phyloP scores from a whole-genome alignment of 495 filamentous ascomycete species.

The Xylaria telfairii region DNA sequence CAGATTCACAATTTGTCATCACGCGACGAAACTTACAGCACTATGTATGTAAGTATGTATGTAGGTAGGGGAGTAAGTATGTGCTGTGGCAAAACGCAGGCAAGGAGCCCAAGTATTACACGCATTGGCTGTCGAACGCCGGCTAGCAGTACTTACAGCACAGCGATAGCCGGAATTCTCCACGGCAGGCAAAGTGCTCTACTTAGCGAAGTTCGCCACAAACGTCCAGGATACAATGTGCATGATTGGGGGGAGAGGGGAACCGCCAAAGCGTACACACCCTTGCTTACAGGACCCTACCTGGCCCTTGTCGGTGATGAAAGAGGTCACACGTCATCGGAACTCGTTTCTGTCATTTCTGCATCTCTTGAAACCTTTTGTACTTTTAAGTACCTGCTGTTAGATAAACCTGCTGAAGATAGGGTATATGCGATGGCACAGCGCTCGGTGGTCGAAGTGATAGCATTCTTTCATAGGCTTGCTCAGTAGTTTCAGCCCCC shows the following conservation, averaged over 20 bases:
- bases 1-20: constrained; percentile 10
- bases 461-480: no score
- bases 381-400: not conserved
- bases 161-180: not conserved
- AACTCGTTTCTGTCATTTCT: not conserved
- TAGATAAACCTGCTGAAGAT: not conserved
- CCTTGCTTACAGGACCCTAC: not conserved
- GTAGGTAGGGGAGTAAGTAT: no score
- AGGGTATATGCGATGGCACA: not conserved
- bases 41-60: no score
- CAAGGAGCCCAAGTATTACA: not conserved
- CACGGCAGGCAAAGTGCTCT: constrained; percentile 1
- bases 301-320: not conserved
- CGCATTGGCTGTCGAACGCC: not conserved
- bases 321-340: constrained; percentile 4
- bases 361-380: not conserved
- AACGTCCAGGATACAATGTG: not conserved
- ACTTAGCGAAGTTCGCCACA: not conserved
- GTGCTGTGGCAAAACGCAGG: not conserved
- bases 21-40: not conserved
- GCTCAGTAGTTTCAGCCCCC: not conserved
- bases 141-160: no score
- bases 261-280: no score
- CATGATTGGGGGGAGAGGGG: no score
- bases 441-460: not conserved